Percentiles rank a stretch among this genome's conserved stretches.
Evolutionary conservation across 169 alveolate species (phyloP).

Genomic region (Eimeria falciformis): DNA sequence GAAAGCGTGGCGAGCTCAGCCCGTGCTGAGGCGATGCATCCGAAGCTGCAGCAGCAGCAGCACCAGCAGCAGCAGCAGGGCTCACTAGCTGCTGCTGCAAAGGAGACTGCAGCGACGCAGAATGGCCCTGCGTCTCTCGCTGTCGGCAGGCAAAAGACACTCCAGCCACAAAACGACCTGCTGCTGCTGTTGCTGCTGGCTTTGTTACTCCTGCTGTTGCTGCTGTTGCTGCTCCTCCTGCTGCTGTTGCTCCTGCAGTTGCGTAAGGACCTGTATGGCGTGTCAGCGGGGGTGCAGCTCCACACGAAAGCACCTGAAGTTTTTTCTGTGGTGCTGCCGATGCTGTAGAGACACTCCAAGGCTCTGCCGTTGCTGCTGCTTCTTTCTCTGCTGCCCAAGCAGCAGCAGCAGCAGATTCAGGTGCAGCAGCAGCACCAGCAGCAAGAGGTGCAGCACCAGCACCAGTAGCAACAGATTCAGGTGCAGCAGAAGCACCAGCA

Average conservation of each 20-base stretch:
- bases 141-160: too few species aligned
- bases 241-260: not conserved
- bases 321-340: not conserved
- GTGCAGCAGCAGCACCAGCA: not conserved
- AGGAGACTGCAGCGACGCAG: not conserved
- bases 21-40: constrained; percentile 20
- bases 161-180: too few species aligned
- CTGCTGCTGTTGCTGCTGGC: constrained; percentile 29
- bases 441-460: not conserved
- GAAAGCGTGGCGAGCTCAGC: not conserved
- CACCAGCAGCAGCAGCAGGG: not conserved
- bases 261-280: not conserved
- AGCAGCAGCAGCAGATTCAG: not conserved
- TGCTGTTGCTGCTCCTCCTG: not conserved
- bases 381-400: not conserved
- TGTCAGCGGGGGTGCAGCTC: not conserved
- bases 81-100: constrained; percentile 1
- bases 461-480: not conserved
- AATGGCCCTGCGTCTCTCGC: constrained; percentile 8
- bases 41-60: not conserved
- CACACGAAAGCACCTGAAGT: not conserved
- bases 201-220: not conserved
- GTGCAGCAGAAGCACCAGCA: not conserved
- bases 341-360: not conserved
- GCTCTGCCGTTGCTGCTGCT: not conserved